These are phyloP conservation scores for Agrocybe chaxingu DNA, from an alignment of 768 basidiomycete species.

Conservation along the genomic window DNA sequence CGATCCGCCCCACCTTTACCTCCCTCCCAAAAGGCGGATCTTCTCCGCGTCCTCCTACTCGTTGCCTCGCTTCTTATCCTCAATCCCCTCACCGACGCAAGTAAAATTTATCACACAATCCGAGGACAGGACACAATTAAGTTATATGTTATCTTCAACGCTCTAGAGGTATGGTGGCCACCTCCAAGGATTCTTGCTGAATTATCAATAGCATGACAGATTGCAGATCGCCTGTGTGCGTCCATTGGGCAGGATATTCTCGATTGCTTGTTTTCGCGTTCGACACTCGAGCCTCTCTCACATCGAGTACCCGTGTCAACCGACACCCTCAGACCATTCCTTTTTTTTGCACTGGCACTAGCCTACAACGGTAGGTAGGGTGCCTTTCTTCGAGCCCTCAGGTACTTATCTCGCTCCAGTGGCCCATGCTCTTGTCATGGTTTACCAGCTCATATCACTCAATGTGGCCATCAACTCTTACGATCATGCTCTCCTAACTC, in stretches of 20 bases:
- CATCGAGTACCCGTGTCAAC: constrained; percentile 56
- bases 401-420: constrained; percentile 40
- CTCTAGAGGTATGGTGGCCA: constrained; percentile 73
- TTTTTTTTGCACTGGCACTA: constrained; percentile 80
- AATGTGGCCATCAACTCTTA: constrained; percentile 99
- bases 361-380: constrained; percentile 71
- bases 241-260: constrained; percentile 98
- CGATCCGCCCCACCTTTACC: constrained; percentile 59
- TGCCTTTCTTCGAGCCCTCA: not conserved
- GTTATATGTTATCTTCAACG: constrained; percentile 98
- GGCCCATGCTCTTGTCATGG: constrained; percentile 88
- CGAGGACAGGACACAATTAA: constrained; percentile 99
- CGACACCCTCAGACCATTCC: constrained; percentile 71
- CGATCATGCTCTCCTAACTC: constrained; percentile 90
- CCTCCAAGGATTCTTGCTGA: not conserved
- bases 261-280: constrained; percentile 93
- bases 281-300: constrained; percentile 76
- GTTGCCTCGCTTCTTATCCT: constrained; percentile 71
- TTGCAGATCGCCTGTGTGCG: constrained; percentile 90
- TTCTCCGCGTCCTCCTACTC: constrained; percentile 79
- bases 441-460: constrained; percentile 91
- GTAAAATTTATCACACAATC: constrained; percentile 97
- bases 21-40: constrained; percentile 89
- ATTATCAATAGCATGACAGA: constrained; percentile 45
- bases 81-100: constrained; percentile 85